Percentiles rank a stretch among this genome's conserved stretches.
phyloP scores from a whole-genome alignment of 2,329 filamentous ascomycete species.

The Monosporascus sp. region DNA sequence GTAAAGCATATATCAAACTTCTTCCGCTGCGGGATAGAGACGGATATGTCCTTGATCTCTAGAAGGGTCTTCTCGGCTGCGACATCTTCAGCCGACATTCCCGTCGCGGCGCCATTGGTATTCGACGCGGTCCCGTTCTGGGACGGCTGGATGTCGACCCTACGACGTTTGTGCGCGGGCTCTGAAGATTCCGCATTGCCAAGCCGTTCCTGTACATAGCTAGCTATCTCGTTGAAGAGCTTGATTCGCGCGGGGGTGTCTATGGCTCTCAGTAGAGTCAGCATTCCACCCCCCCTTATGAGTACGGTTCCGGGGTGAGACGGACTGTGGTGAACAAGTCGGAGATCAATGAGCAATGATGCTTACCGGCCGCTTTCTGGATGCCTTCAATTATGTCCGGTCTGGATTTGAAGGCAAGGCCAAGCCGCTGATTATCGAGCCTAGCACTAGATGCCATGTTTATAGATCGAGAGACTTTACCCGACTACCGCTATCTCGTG shows the following conservation, averaged over 20 bases:
- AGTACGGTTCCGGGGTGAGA: neutral
- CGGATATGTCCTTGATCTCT: slow-evolving; percentile 61
- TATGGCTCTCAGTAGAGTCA: slow-evolving; percentile 17
- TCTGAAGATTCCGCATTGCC: slow-evolving; percentile 26
- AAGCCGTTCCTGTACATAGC: slow-evolving; percentile 43
- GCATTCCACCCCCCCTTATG: slow-evolving; percentile 1
- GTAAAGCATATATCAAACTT: slow-evolving; percentile 64
- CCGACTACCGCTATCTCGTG: neutral
- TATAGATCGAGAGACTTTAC: neutral
- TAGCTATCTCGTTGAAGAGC: slow-evolving; percentile 54
- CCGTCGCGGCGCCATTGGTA: slow-evolving; percentile 11
- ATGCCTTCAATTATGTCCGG: slow-evolving; percentile 54
- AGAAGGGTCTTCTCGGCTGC: slow-evolving; percentile 49
- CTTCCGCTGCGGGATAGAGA: slow-evolving; percentile 64
- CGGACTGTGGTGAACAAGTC: neutral
- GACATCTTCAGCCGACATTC: slow-evolving; percentile 31
- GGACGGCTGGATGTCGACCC: slow-evolving; percentile 40
- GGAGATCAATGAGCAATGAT: neutral
- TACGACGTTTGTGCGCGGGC: slow-evolving; percentile 48
- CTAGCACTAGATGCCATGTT: slow-evolving; percentile 35
- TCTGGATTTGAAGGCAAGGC: slow-evolving; percentile 48
- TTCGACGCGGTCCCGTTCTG: slow-evolving; percentile 20
- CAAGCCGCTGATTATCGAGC: slow-evolving; percentile 47
- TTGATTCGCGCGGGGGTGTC: slow-evolving; percentile 45
- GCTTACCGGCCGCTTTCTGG: slow-evolving; percentile 46